Conservation (phyloP, 805 yeast species). For the Candida multigemmis region DNA sequence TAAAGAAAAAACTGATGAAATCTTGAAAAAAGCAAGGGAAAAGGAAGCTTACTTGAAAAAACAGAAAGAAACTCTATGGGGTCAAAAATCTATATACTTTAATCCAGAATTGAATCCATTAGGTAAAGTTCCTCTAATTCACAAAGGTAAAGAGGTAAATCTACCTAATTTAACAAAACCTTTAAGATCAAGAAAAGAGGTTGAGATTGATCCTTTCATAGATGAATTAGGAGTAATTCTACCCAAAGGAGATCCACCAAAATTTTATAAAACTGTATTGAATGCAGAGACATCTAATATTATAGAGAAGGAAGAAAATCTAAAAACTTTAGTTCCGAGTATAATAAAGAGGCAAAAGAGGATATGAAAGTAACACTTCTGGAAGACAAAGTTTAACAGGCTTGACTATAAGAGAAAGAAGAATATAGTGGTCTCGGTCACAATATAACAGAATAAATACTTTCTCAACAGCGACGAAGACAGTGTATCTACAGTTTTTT, state of each 20-base stretch:
- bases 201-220: constrained; percentile 20
- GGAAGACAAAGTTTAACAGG: too few species aligned
- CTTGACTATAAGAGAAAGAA: too few species aligned
- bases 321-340: too few species aligned
- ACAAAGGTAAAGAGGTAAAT: constrained; percentile 5
- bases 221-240: constrained; percentile 16
- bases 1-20: constrained; percentile 14
- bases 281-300: too few species aligned
- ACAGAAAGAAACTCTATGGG: constrained; percentile 25
- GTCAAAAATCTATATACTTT: constrained; percentile 45
- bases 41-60: constrained; percentile 8
- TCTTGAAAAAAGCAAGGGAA: constrained; percentile 11
- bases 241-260: constrained; percentile 37
- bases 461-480: too few species aligned
- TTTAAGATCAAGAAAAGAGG: constrained; percentile 9
- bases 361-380: too few species aligned
- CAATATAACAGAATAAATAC: too few species aligned
- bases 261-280: constrained; percentile 36
- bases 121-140: constrained; percentile 41
- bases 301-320: too few species aligned
- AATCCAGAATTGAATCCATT: constrained; percentile 60
- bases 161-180: constrained; percentile 24
- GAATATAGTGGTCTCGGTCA: too few species aligned
- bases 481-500: too few species aligned
- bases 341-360: too few species aligned